Conservation (phyloP, 345 rosid species). For the Noccaea caerulescens region DNA sequence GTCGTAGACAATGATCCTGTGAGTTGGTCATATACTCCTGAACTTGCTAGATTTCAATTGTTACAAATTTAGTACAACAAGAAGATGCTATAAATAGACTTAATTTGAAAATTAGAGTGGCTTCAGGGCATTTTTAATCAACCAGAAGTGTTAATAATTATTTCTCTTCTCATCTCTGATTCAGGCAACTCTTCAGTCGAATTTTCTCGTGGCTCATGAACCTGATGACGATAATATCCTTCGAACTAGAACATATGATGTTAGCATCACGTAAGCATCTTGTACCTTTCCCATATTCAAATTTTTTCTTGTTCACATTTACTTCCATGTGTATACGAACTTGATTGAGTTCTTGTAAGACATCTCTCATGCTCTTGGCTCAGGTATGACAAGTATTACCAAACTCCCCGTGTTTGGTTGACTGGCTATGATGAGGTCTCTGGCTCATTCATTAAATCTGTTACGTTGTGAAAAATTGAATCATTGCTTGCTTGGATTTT, state of each 20-base stretch:
- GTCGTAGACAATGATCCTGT: constrained; percentile 67
- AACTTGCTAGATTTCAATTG: neutral
- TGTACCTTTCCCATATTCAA: constrained; percentile 3
- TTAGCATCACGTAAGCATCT: constrained; percentile 81
- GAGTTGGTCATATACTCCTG: constrained; percentile 39
- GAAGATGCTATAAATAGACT: neutral
- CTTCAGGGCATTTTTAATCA: neutral
- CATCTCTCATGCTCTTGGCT: constrained; percentile 16
- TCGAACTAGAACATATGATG: constrained; percentile 94
- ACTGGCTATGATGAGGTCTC: constrained; percentile 93
- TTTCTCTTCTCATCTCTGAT: constrained; percentile 17
- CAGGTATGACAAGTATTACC: constrained; percentile 92
- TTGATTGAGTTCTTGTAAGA: neutral
- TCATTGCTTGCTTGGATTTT: neutral
- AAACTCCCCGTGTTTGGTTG: constrained; percentile 95
- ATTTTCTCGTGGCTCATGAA: constrained; percentile 79
- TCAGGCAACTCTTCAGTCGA: constrained; percentile 86
- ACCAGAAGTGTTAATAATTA: neutral
- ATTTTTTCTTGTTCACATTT: neutral
- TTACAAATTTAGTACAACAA: neutral
- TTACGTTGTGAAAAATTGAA: neutral
- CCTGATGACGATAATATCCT: constrained; percentile 92
- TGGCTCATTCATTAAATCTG: neutral
- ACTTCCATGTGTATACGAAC: neutral
- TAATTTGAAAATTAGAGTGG: neutral